phyloP scores from a whole-genome alignment of 225 moss, liverwort and hornwort species.

The Sphagnum contortum region DNA sequence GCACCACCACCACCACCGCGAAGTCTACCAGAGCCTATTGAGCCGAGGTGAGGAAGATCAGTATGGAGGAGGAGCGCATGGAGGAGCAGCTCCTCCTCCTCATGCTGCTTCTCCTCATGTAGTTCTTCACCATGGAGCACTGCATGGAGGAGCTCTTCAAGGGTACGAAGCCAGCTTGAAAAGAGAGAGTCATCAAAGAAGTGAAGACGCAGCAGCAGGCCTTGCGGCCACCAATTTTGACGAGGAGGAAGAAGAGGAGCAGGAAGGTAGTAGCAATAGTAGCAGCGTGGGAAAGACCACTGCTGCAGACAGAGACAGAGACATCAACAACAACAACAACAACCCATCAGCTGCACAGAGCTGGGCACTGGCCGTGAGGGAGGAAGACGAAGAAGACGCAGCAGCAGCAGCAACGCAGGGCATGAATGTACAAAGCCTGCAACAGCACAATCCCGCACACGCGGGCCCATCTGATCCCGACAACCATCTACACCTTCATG shows the following conservation, averaged over 20 bases:
- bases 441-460: too few relatives aligned
- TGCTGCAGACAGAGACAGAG: too few relatives aligned
- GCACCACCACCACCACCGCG: constrained; percentile 16
- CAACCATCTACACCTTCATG: constrained; percentile 4
- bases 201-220: constrained; percentile 12
- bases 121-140: too few relatives aligned
- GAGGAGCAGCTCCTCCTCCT: too few relatives aligned
- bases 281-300: constrained; percentile 39
- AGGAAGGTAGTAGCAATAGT: constrained; percentile 42
- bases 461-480: constrained; percentile 12
- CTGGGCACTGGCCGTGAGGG: too few relatives aligned
- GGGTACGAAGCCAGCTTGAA: constrained; percentile 3
- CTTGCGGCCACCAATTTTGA: constrained; percentile 42
- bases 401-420: constrained; percentile 27
- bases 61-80: constrained; percentile 7
- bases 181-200: constrained; percentile 9
- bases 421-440: constrained; percentile 43
- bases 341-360: too few relatives aligned
- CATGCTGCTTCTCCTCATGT: too few relatives aligned
- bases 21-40: constrained; percentile 46
- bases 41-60: constrained; percentile 27
- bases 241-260: constrained; percentile 23
- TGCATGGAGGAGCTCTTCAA: too few relatives aligned
- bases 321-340: too few relatives aligned
- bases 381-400: constrained; percentile 18